Evolutionary conservation across 2,329 filamentous ascomycete genomes (phyloP).

Genomic region (Colletotrichum sojae): DNA sequence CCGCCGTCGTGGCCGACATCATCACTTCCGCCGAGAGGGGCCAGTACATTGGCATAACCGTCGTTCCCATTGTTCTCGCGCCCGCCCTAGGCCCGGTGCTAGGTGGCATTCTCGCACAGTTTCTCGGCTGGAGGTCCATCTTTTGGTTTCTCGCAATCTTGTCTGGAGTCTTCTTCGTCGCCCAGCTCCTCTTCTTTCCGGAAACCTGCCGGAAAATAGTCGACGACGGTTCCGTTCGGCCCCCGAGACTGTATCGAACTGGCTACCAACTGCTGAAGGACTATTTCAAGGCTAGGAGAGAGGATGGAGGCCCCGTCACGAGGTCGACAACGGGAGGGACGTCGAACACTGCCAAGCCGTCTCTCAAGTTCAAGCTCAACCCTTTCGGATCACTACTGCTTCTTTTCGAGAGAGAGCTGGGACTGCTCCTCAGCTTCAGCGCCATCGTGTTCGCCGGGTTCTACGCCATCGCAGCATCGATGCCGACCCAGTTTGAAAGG

Average conservation of each 20-base stretch:
- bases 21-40: constrained; percentile 65
- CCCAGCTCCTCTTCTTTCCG: constrained; percentile 56
- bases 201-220: constrained; percentile 65
- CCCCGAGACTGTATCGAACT: constrained; percentile 55
- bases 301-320: constrained; percentile 2
- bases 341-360: constrained; percentile 40
- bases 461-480: constrained; percentile 61
- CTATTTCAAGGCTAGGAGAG: constrained; percentile 32
- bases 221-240: constrained; percentile 64
- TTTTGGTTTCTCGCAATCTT: constrained; percentile 55
- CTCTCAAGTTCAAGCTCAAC: constrained; percentile 57
- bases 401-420: constrained; percentile 58
- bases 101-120: constrained; percentile 55
- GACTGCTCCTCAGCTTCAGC: constrained; percentile 60
- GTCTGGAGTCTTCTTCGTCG: constrained; percentile 51
- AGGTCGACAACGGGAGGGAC: constrained; percentile 25
- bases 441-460: constrained; percentile 65
- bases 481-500: constrained; percentile 58
- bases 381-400: constrained; percentile 57
- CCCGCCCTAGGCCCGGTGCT: constrained; percentile 60
- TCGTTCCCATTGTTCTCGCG: constrained; percentile 59
- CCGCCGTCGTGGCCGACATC: constrained; percentile 74
- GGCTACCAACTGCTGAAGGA: constrained; percentile 46
- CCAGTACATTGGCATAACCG: constrained; percentile 56
- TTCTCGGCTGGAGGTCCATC: constrained; percentile 59